Evolutionary conservation across 495 filamentous ascomycete species (phyloP), one percentile per base, ranked within the genome.

Genomic region (Viridothelium virens): DNA sequence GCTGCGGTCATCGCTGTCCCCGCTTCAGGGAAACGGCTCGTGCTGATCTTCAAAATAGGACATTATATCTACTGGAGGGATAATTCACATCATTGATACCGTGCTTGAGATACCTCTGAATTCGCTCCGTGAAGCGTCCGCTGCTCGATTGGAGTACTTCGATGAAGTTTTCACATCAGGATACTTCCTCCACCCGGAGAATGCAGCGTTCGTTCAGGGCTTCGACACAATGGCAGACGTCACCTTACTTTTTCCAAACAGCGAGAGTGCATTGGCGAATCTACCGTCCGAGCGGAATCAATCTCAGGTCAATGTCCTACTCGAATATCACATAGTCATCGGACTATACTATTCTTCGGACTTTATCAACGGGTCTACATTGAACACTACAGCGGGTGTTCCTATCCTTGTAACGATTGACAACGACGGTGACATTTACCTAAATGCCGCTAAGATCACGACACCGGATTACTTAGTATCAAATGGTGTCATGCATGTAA

Each of bases 401-500:
- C 41, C 41, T 46, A 16, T 46, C 14, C 41, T 46, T 46, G 41
- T 46, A 46, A 46, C 41, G 41, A 16, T 46, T 46, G 41, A 46
- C 14, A 46, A 16, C 41, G 18, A 61, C 18, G 56, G 56, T 18
- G n/a, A 25, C 18, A 61, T 36, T 18, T 61, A 61, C 56, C 9
- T 61, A 36, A 61, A 61, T 61, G n/a, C n/a, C 18, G 56, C 56
- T 11, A 61, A 61, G 56, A 61, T 61, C 34, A 61, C 34, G n/a
- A 36, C n/a, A 25, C 56, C 18, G n/a, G 56, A 61, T 18, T 61
- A 31, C 18, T 18, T 61, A 61, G 18, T 18, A 25, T 61, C 56
- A 36, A 61, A 61, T 18, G 56, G 56, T 9, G 56, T 61, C 56
- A 61, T 61, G 34, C 56, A 61, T 61, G 56, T 61, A 61, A 61